Base-by-base conservation (phyloP, 2,329 filamentous ascomycete genomes). In the Cadophora sp. region DNA sequence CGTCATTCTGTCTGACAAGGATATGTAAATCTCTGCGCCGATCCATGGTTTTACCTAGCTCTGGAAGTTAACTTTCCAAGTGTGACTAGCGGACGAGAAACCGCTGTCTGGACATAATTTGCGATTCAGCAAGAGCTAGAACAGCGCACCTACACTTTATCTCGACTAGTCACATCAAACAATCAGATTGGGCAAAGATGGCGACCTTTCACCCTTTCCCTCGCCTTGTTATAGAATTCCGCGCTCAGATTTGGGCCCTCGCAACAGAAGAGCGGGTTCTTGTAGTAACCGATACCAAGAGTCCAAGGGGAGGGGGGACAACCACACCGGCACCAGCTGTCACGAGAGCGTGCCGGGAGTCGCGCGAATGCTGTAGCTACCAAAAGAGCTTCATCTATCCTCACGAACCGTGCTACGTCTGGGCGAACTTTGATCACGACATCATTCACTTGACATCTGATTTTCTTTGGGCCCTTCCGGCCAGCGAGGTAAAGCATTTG, bases 381-480 rank as follows among this genome's bases (percentile, higher is more conserved):
- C 30, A 55, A 4, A 55, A 39, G 7, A 6, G 5, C 0, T 36
- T 20, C 5, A 16, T 7, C 51, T 30, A 2, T 27, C 4, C 8
- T 18, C n/a, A n/a, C n/a, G n/a, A n/a, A 18, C 14, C 24, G 16
- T 13, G 24, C 14, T 33, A 53, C 20, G 20, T 55, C 30, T 55
- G 51, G 51, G 30, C 4, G 14, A 53, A 53, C 27, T 53, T 53
- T 33, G 50, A 53, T 53, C 30, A 55, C 51, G 51, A 55, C 36
- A 39, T 55, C 51, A 55, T 55, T 27, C 30, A 55, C 11, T 2
- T 55, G 20, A 20, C 1, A 13, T 3, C 7, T 24, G 20, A 24
- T 24, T 5, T 24, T 6, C 47, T 50, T 14, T 50, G 47, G 47
- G 47, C 4, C 20, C 14, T 55, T 13, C 27, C 27, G 8, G 20